A percentile compares a stretch with the other conserved stretches of the same genome.
Evolutionary conservation across 352 stramenopile genomes (phyloP).

Genomic region (Pythium folliculosum): DNA sequence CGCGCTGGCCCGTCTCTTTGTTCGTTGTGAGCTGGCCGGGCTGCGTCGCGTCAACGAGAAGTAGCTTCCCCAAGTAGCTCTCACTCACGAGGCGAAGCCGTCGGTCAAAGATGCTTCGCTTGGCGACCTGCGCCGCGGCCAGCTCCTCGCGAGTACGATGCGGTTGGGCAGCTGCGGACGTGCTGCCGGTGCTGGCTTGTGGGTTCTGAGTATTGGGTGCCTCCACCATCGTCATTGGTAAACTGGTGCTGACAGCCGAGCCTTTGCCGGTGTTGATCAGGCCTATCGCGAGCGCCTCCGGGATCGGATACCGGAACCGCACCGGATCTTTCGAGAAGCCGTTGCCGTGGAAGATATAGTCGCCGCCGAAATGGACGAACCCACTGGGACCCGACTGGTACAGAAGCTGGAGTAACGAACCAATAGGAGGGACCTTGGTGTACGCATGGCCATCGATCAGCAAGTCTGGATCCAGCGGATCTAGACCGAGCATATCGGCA

Average conservation of each 20-base stretch:
- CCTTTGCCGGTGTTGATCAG: slow-evolving; percentile 3
- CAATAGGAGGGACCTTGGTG: slow-evolving; percentile 42
- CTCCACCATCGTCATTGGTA: neutral
- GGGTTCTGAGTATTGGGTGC: neutral
- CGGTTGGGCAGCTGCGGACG: neutral
- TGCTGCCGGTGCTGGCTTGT: neutral
- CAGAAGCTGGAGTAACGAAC: slow-evolving; percentile 47
- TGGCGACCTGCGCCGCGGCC: neutral
- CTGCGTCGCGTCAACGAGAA: slow-evolving; percentile 28
- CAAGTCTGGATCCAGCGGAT: slow-evolving; percentile 35
- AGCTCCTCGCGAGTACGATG: neutral
- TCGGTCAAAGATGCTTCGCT: neutral
- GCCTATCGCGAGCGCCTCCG: slow-evolving; percentile 37
- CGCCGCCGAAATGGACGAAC: slow-evolving; percentile 40
- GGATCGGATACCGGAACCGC: slow-evolving; percentile 35
- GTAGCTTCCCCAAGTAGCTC: neutral
- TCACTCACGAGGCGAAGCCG: neutral
- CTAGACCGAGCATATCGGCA: slow-evolving; percentile 44
- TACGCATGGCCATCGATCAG: slow-evolving; percentile 22
- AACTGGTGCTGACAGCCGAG: neutral
- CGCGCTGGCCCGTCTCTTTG: slow-evolving; percentile 25
- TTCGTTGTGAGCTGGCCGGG: slow-evolving; percentile 39
- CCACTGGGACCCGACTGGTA: slow-evolving; percentile 54
- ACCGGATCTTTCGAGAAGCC: slow-evolving; percentile 37
- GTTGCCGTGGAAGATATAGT: slow-evolving; percentile 48